Percentiles rank a stretch among this genome's conserved stretches.
Evolutionary conservation across 2,329 filamentous ascomycete species (phyloP).

Genomic region (Colletotrichum sp.): DNA sequence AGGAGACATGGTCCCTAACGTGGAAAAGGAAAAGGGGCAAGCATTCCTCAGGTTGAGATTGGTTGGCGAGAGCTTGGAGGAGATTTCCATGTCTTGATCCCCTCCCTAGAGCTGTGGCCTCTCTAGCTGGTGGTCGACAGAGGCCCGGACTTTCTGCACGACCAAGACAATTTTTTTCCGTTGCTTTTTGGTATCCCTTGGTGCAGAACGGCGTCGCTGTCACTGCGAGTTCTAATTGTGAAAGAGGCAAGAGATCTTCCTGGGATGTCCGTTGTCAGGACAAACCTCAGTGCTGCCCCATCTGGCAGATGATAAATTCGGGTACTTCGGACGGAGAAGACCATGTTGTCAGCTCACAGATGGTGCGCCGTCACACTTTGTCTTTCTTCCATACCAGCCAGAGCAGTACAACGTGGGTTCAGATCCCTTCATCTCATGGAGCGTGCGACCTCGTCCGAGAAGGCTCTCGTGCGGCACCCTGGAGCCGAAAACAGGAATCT

Average conservation of each 20-base stretch:
- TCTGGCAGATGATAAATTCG: neutral
- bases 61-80: neutral
- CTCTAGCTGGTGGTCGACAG: neutral
- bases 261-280: constrained; percentile 1
- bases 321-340: neutral
- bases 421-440: constrained; percentile 7
- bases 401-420: neutral
- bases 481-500: neutral
- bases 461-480: neutral
- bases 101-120: neutral
- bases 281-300: neutral
- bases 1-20: neutral
- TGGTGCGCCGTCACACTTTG: constrained; percentile 5
- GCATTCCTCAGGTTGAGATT: neutral
- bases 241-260: neutral
- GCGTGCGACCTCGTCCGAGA: neutral
- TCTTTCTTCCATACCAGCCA: constrained; percentile 15
- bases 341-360: neutral
- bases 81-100: neutral
- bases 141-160: neutral
- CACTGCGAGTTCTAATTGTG: neutral
- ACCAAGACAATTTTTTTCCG: neutral
- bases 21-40: neutral
- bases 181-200: constrained; percentile 7
- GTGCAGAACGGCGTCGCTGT: neutral